A percentile compares a stretch with the other conserved stretches of the same genome.
These are phyloP conservation scores for Xylaria sp. DNA, from an alignment of 2,329 filamentous ascomycete genomes.

Conservation along the genomic window DNA sequence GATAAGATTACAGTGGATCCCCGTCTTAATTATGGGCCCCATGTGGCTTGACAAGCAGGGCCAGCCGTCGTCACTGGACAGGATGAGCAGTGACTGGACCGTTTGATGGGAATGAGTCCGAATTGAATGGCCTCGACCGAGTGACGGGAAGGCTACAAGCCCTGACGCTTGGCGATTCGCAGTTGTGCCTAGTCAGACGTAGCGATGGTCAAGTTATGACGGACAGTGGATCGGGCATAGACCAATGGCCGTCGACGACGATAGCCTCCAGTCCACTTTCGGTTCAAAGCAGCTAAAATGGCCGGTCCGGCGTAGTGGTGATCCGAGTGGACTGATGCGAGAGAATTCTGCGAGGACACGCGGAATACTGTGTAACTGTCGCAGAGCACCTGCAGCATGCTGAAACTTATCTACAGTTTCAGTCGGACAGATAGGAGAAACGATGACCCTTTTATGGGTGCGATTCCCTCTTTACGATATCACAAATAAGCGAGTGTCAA, in stretches of 20 bases:
- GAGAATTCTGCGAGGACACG: not conserved
- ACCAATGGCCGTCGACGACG: not conserved
- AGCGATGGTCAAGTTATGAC: not conserved
- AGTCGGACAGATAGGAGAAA: not conserved
- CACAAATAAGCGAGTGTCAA: too few relatives aligned
- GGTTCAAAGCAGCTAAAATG: not conserved
- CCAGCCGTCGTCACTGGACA: not conserved
- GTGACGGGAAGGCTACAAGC: not conserved
- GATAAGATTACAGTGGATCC: slow-evolving; percentile 45
- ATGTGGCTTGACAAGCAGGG: not conserved
- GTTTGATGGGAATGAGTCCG: too few relatives aligned
- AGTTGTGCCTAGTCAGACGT: not conserved
- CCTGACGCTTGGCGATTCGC: not conserved
- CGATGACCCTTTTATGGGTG: too few relatives aligned
- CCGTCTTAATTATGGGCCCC: not conserved
- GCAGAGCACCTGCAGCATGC: not conserved
- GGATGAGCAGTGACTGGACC: not conserved
- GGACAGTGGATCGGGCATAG: not conserved
- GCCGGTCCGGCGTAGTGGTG: slow-evolving; percentile 25
- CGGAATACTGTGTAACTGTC: not conserved
- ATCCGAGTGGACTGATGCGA: slow-evolving; percentile 24
- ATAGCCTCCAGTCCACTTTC: slow-evolving; percentile 4
- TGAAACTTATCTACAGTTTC: not conserved
- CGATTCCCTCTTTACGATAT: too few relatives aligned
- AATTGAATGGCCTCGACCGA: not conserved